Evolutionary conservation across 2,329 filamentous ascomycete genomes (phyloP).

Genomic region (Trichoderma cornu-damae): DNA sequence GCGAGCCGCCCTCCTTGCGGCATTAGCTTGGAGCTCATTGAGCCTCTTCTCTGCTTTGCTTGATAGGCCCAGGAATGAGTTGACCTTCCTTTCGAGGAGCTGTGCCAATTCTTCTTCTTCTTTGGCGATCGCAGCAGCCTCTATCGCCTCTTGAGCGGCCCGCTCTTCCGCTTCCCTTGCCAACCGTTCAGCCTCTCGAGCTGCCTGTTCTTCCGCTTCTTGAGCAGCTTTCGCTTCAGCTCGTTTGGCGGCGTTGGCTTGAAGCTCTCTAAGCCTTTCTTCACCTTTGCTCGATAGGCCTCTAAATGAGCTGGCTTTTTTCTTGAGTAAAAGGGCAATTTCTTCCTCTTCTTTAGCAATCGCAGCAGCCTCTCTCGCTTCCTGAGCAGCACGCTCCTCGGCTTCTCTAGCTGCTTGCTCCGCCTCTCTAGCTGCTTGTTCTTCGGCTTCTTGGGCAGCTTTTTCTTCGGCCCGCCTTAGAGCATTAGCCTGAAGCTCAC

Average conservation of each 20-base stretch:
- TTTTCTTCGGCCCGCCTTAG: conserved; percentile 16
- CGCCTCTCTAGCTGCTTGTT: conserved; percentile 16
- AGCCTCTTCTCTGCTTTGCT: neutral
- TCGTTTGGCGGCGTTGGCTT: neutral
- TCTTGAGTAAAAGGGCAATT: neutral
- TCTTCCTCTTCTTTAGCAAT: conserved; percentile 10
- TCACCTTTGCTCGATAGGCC: conserved; percentile 4
- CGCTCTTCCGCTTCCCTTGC: conserved; percentile 1
- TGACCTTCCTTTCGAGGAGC: conserved; percentile 46
- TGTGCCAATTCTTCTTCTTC: conserved; percentile 38
- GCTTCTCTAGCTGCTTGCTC: conserved; percentile 19
- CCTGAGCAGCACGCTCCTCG: conserved; percentile 1
- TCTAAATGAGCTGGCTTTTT: neutral
- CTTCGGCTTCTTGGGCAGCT: conserved; percentile 27
- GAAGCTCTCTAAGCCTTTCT: neutral
- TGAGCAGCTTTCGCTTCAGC: neutral
- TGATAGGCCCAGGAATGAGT: conserved; percentile 25
- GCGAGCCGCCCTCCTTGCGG: conserved; percentile 24
- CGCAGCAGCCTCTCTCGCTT: neutral
- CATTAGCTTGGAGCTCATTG: conserved; percentile 6
- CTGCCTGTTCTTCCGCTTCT: conserved; percentile 17
- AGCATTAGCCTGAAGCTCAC: conserved; percentile 19
- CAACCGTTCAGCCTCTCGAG: conserved; percentile 13
- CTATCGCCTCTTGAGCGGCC: conserved; percentile 14
- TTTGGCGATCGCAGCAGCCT: conserved; percentile 21